Percentiles rank a stretch among this genome's conserved stretches.
Evolutionary conservation across 2,329 filamentous ascomycete species (phyloP).

Genomic region (Pseudonectria buxi): DNA sequence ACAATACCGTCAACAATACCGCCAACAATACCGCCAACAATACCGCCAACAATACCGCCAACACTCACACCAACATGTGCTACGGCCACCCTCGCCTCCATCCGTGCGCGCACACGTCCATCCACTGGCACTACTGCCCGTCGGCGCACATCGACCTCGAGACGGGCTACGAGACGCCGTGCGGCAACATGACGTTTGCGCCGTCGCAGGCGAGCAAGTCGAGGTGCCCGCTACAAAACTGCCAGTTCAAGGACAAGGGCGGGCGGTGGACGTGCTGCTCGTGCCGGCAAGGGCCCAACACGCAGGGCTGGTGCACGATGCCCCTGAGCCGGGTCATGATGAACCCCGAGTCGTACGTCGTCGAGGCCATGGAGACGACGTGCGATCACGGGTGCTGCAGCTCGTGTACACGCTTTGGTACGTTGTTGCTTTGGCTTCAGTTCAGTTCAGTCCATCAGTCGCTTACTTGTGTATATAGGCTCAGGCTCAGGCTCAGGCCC

Average conservation of each 20-base stretch:
- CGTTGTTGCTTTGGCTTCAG: conserved; percentile 19
- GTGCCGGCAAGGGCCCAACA: conserved; percentile 46
- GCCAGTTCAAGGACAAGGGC: conserved; percentile 42
- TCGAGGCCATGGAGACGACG: conserved; percentile 32
- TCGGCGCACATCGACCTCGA: conserved; percentile 38
- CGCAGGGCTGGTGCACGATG: conserved; percentile 45
- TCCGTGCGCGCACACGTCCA: conserved; percentile 47
- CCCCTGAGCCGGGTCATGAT: conserved; percentile 24
- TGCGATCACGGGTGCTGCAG: conserved; percentile 50
- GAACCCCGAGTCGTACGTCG: conserved; percentile 25
- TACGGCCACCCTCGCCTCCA: conserved; percentile 48
- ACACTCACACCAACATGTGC: no score
- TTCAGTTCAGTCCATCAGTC: background rate
- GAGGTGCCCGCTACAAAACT: conserved; percentile 44
- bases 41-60: no score
- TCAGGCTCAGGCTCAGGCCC: conserved; percentile 27
- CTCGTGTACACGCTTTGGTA: conserved; percentile 39
- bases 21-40: background rate
- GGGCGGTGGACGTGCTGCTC: conserved; percentile 49
- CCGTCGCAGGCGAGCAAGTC: conserved; percentile 36
- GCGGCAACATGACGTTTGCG: conserved; percentile 41
- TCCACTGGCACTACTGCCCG: conserved; percentile 50
- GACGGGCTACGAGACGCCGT: conserved; percentile 44
- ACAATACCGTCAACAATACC: background rate
- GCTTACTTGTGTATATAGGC: conserved; percentile 15